Evolutionary conservation across 352 stramenopile species (phyloP).

Genomic region (Peronospora belbahrii): DNA sequence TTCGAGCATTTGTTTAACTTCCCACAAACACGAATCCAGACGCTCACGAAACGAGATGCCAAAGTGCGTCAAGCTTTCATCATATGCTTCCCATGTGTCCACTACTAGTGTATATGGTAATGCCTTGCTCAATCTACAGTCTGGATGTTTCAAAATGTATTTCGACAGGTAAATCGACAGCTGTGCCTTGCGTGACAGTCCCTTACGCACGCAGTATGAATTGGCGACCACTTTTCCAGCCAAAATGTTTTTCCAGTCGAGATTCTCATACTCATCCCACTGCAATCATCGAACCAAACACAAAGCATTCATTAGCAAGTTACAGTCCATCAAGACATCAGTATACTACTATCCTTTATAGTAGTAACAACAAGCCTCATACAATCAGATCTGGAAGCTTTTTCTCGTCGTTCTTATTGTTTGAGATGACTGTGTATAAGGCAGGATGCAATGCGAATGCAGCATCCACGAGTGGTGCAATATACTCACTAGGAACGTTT

Average conservation of each 20-base stretch:
- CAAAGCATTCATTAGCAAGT: conserved; percentile 3
- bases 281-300: conserved; percentile 20
- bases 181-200: conserved; percentile 61
- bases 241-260: conserved; percentile 52
- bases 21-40: conserved; percentile 51
- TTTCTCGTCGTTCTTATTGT: conserved; percentile 9
- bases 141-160: conserved; percentile 55
- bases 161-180: conserved; percentile 61
- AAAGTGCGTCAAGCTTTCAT: conserved; percentile 48
- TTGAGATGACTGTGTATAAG: conserved; percentile 28
- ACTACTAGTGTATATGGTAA: conserved; percentile 53
- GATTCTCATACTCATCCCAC: conserved; percentile 63
- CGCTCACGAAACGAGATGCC: conserved; percentile 50
- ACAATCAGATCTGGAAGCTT: conserved; percentile 34
- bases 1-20: conserved; percentile 42
- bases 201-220: conserved; percentile 66
- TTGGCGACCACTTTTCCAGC: conserved; percentile 47
- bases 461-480: conserved; percentile 33
- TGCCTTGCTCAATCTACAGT: conserved; percentile 37
- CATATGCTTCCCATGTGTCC: conserved; percentile 66
- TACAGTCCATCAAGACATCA: conserved; percentile 6
- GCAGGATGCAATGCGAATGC: conserved; percentile 41
- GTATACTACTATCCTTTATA: too few species aligned
- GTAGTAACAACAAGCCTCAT: background rate
- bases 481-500: conserved; percentile 33